phyloP scores from a whole-genome alignment of 371 early-diverging fungal species.

The Blastocladiella emersonii region DNA sequence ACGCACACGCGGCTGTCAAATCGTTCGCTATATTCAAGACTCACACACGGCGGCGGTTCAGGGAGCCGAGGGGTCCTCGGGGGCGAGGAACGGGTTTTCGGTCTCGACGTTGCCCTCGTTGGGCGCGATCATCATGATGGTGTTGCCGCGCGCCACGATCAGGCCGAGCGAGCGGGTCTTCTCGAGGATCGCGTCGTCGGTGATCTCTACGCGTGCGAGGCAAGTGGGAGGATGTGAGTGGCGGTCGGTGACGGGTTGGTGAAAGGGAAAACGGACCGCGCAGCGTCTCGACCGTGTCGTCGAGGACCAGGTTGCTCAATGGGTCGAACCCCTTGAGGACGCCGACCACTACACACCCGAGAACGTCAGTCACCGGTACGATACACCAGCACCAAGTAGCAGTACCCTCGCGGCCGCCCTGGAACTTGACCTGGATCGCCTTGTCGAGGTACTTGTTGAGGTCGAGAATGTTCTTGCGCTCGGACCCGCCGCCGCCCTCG shows the following conservation, averaged over 20 bases:
- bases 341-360: conserved; percentile 53
- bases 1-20: too few relatives aligned
- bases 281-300: conserved; percentile 69
- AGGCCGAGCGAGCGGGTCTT: conserved; percentile 63
- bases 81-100: conserved; percentile 69
- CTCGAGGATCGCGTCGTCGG: conserved; percentile 24
- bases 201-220: not conserved
- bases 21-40: too few relatives aligned
- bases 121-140: conserved; percentile 79
- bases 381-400: not conserved
- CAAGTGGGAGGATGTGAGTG: not conserved
- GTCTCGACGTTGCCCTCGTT: conserved; percentile 83
- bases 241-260: not conserved
- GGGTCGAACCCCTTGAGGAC: conserved; percentile 85
- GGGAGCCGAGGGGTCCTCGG: not conserved
- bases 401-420: conserved; percentile 86
- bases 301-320: conserved; percentile 82
- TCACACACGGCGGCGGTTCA: too few relatives aligned
- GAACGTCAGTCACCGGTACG: too few relatives aligned
- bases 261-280: conserved; percentile 34
- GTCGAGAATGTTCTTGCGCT: conserved; percentile 49
- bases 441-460: conserved; percentile 84
- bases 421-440: conserved; percentile 77
- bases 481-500: conserved; percentile 17
- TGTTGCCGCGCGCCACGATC: conserved; percentile 78